Evolutionary conservation across 2,329 filamentous ascomycete genomes (phyloP).

Genomic region (Beauveria scarabaeidicola): DNA sequence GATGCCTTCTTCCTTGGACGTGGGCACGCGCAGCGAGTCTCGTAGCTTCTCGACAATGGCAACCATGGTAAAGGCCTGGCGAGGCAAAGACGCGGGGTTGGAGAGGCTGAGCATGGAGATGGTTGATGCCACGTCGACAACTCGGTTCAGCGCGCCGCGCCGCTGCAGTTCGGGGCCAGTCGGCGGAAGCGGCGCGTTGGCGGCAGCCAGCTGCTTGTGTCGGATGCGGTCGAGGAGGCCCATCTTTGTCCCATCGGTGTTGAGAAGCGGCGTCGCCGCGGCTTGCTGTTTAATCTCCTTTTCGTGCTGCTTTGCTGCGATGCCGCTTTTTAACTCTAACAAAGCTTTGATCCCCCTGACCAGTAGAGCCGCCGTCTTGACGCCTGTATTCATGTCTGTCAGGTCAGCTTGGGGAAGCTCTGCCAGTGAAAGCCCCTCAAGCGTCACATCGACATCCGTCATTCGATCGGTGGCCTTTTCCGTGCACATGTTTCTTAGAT

Average conservation of each 20-base stretch:
- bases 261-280: slow-evolving; percentile 25
- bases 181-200: slow-evolving; percentile 48
- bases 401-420: slow-evolving; percentile 31
- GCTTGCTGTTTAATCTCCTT: slow-evolving; percentile 30
- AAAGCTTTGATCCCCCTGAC: slow-evolving; percentile 61
- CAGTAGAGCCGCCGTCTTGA: slow-evolving; percentile 47
- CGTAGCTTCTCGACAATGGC: slow-evolving; percentile 55
- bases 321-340: slow-evolving; percentile 57
- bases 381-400: slow-evolving; percentile 21
- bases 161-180: slow-evolving; percentile 50
- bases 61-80: slow-evolving; percentile 58
- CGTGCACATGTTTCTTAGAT: slow-evolving; percentile 39
- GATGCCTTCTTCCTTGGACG: slow-evolving; percentile 44
- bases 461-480: slow-evolving; percentile 23
- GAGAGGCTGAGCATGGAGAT: slow-evolving; percentile 56
- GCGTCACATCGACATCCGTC: slow-evolving; percentile 35
- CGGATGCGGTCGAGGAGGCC: slow-evolving; percentile 69
- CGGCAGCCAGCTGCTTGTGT: slow-evolving; percentile 55
- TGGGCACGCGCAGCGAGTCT: slow-evolving; percentile 54
- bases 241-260: slow-evolving; percentile 45
- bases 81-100: slow-evolving; percentile 38
- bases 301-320: slow-evolving; percentile 44
- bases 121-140: slow-evolving; percentile 59
- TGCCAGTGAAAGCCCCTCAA: slow-evolving; percentile 44
- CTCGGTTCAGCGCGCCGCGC: slow-evolving; percentile 56